Percentiles rank a stretch among this genome's conserved stretches.
Evolutionary conservation across 768 basidiomycete species (phyloP).

Genomic region (Pleurotus pulmonarius): DNA sequence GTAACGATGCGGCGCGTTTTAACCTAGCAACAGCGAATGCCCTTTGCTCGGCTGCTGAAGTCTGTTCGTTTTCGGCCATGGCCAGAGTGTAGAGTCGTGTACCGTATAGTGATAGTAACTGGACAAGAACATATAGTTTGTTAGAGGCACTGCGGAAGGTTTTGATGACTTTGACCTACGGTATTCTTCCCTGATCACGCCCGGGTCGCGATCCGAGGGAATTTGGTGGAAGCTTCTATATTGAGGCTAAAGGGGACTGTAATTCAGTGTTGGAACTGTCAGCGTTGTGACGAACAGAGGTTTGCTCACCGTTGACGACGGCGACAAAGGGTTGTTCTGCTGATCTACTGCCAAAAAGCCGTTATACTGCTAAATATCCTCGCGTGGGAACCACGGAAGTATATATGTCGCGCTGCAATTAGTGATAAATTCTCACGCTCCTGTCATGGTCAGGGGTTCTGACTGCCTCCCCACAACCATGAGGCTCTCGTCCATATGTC

Average conservation of each 20-base stretch:
- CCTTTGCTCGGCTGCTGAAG: conserved; percentile 65
- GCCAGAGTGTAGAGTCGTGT: conserved; percentile 6
- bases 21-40: conserved; percentile 87
- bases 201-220: conserved; percentile 9
- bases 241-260: neutral
- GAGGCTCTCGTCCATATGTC: conserved; percentile 2
- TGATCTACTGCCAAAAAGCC: conserved; percentile 5
- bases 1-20: conserved; percentile 87
- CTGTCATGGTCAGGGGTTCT: neutral
- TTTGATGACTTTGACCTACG: conserved; percentile 5
- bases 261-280: neutral
- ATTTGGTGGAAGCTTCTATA: neutral
- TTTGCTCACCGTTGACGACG: neutral
- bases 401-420: neutral
- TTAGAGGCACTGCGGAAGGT: neutral
- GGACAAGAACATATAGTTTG: conserved; percentile 4
- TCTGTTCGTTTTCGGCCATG: conserved; percentile 48
- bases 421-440: neutral
- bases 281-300: neutral
- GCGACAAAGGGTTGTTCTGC: conserved; percentile 7
- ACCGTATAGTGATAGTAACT: conserved; percentile 3
- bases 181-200: conserved; percentile 9
- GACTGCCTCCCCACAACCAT: neutral
- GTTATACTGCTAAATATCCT: conserved; percentile 5
- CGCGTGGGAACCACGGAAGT: conserved; percentile 7